A percentile compares a stretch with the other conserved stretches of the same genome.
These are phyloP conservation scores for Aspergillus funiculosus DNA, from an alignment of 495 filamentous ascomycete species.

Conservation along the genomic window DNA sequence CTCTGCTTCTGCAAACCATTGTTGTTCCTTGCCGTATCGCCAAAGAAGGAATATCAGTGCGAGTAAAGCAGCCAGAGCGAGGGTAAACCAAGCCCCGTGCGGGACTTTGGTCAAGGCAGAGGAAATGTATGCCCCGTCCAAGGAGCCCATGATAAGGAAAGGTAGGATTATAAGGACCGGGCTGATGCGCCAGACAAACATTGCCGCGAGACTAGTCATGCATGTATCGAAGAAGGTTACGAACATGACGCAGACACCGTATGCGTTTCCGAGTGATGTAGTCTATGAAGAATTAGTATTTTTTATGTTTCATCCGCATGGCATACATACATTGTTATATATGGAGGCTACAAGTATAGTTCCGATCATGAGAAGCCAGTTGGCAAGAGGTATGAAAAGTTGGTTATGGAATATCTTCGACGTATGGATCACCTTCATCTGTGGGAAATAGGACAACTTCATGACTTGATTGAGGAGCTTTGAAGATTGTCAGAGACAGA, in stretches of 20 bases:
- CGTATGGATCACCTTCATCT: constrained; percentile 63
- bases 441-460: constrained; percentile 69
- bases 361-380: constrained; percentile 71
- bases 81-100: constrained; percentile 68
- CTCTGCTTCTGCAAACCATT: constrained; percentile 61
- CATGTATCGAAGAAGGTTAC: constrained; percentile 70
- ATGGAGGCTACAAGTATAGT: constrained; percentile 65
- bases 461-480: constrained; percentile 68
- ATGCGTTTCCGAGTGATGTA: constrained; percentile 44
- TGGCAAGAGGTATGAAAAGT: constrained; percentile 64
- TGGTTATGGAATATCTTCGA: constrained; percentile 62
- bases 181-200: constrained; percentile 61
- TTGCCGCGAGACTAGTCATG: constrained; percentile 60
- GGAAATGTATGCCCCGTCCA: constrained; percentile 63
- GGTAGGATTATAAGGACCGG: constrained; percentile 50
- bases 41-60: constrained; percentile 59
- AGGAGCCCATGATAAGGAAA: constrained; percentile 55
- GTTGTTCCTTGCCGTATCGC: constrained; percentile 68
- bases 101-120: constrained; percentile 65
- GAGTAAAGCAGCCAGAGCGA: constrained; percentile 55
- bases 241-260: constrained; percentile 65
- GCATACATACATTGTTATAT: constrained; percentile 60
- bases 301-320: no score
- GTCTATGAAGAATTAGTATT: constrained; percentile 26
- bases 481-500: constrained; percentile 1